Evolutionary conservation across 1,284 basidiomycete species (phyloP).

Genomic region (Cryptococcus sp.): DNA sequence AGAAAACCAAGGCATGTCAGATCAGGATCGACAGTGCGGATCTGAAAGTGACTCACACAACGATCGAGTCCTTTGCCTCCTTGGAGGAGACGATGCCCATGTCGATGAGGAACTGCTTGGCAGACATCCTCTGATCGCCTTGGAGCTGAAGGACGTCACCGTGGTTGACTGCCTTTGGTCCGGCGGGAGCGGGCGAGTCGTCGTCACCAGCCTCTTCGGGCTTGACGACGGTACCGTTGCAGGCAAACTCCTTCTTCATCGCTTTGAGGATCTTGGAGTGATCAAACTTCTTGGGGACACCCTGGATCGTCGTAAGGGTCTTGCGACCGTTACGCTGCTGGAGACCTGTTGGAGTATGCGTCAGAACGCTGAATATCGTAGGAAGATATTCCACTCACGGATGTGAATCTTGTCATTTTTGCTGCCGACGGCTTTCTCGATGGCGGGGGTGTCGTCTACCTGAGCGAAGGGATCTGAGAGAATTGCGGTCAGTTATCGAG

Average conservation of each 20-base stretch:
- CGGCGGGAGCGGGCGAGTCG: slow-evolving; percentile 40
- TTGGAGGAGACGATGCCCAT: slow-evolving; percentile 51
- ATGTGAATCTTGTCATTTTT: slow-evolving; percentile 89
- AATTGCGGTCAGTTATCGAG: not conserved
- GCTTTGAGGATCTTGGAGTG: slow-evolving; percentile 98
- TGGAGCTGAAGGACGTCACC: slow-evolving; percentile 99
- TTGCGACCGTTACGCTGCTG: slow-evolving; percentile 99
- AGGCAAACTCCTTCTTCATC: slow-evolving; percentile 99
- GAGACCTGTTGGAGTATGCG: slow-evolving; percentile 59
- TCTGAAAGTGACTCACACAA: slow-evolving; percentile 41
- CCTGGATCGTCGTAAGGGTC: slow-evolving; percentile 97
- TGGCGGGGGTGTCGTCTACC: slow-evolving; percentile 56
- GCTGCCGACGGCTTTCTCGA: slow-evolving; percentile 72
- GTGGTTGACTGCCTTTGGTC: slow-evolving; percentile 83
- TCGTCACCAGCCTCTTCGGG: slow-evolving; percentile 50
- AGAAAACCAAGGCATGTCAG: slow-evolving; percentile 5
- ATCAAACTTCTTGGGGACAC: slow-evolving; percentile 94
- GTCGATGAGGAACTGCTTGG: slow-evolving; percentile 79
- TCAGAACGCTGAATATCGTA: not conserved
- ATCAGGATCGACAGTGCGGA: not conserved
- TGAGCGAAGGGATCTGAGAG: slow-evolving; percentile 82
- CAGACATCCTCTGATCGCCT: slow-evolving; percentile 94
- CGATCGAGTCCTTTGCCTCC: slow-evolving; percentile 56
- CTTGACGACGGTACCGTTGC: slow-evolving; percentile 91
- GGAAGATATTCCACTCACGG: slow-evolving; percentile 56